Percentiles rank a stretch among this genome's conserved stretches.
Conservation (phyloP, 371 early-diverging fungal species). For the Mucor mucedo region DNA sequence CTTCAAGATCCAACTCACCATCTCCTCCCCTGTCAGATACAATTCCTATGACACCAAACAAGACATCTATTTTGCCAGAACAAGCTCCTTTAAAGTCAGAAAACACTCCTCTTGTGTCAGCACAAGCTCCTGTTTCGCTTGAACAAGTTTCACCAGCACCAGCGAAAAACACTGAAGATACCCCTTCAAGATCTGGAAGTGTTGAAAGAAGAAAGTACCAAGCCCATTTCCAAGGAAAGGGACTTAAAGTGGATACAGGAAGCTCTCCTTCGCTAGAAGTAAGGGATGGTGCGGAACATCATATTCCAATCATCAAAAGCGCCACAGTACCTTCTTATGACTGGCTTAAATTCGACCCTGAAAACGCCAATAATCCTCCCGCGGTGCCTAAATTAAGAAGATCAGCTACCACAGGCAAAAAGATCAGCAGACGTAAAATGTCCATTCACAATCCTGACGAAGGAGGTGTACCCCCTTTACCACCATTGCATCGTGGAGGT, state of each 20-base stretch:
- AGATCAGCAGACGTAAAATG: conserved; percentile 19
- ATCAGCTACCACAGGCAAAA: conserved; percentile 36
- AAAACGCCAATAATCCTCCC: conserved; percentile 4
- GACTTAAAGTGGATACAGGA: conserved; percentile 43
- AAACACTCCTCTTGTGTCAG: neutral
- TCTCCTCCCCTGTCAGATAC: neutral
- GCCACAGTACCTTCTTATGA: conserved; percentile 40
- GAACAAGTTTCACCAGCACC: neutral
- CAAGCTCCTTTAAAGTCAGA: neutral
- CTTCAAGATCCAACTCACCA: neutral
- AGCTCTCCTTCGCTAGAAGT: neutral
- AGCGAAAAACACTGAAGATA: neutral
- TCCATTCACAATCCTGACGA: conserved; percentile 1
- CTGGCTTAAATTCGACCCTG: conserved; percentile 39
- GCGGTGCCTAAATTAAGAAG: conserved; percentile 23
- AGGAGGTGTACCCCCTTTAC: conserved; percentile 1
- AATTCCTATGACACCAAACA: neutral
- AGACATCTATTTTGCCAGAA: neutral
- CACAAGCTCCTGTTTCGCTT: neutral
- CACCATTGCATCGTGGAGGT: neutral
- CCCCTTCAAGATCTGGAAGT: conserved; percentile 13
- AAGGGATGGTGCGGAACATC: neutral
- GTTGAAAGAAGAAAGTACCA: conserved; percentile 29
- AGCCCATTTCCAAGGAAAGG: conserved; percentile 41
- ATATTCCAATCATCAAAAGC: conserved; percentile 31